phyloP scores from a whole-genome alignment of 768 basidiomycete species.

The Boletus vermiculosoides region DNA sequence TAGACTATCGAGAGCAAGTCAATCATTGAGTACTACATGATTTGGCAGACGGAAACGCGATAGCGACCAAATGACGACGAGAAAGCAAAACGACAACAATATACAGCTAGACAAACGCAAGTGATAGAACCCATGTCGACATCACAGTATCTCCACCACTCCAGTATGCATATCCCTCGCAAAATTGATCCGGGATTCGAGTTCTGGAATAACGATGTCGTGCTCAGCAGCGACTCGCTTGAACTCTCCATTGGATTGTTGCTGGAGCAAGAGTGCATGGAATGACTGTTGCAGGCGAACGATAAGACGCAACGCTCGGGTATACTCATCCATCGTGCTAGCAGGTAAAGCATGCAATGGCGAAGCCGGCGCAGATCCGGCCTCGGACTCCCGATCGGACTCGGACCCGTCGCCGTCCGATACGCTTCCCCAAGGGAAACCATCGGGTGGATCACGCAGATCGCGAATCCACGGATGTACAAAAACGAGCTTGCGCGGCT shows the following conservation, averaged over 20 bases:
- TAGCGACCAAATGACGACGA: not conserved
- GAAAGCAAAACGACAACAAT: not conserved
- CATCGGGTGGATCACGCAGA: not conserved
- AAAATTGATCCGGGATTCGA: not conserved
- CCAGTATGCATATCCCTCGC: not conserved
- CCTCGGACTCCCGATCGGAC: no score
- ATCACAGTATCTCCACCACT: not conserved
- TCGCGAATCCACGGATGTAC: slow-evolving; percentile 17
- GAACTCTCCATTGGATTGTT: slow-evolving; percentile 5
- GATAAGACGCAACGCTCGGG: not conserved
- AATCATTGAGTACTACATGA: not conserved
- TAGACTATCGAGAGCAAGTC: no score
- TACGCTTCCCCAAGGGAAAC: not conserved
- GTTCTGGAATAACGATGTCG: not conserved
- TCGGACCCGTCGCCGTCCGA: not conserved
- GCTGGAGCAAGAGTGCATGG: slow-evolving; percentile 2
- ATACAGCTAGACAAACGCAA: not conserved
- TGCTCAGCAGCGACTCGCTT: slow-evolving; percentile 18
- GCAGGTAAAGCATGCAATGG: not conserved
- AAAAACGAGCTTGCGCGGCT: slow-evolving; percentile 1
- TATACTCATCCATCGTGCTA: not conserved
- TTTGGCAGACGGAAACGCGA: not conserved
- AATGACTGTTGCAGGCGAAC: not conserved
- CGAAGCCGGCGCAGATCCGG: not conserved
- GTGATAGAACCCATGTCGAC: not conserved